phyloP scores from a whole-genome alignment of 192 early-diverging fungal genomes.

The Coemansia sp. region DNA sequence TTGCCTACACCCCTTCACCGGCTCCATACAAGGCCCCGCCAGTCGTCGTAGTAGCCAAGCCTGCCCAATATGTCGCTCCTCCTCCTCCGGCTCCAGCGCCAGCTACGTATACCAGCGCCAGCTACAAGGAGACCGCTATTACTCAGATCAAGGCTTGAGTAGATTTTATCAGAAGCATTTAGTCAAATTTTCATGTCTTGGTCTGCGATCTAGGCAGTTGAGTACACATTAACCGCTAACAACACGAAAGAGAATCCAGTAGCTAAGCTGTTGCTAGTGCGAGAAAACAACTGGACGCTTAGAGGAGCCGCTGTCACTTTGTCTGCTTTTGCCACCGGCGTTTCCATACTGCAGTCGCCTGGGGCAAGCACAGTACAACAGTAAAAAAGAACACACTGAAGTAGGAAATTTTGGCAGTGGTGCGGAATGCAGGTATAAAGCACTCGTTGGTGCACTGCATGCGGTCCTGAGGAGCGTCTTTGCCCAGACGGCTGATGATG shows the following conservation, averaged over 20 bases:
- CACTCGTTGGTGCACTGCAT: conserved; percentile 35
- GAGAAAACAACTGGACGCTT: conserved; percentile 30
- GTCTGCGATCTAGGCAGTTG: background rate
- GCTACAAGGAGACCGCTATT: conserved; percentile 13
- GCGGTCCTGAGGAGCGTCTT: conserved; percentile 8
- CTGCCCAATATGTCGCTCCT: background rate
- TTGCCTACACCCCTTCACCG: conserved; percentile 11
- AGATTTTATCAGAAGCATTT: background rate
- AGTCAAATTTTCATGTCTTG: background rate
- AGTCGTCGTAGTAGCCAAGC: background rate
- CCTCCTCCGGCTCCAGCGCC: conserved; percentile 4
- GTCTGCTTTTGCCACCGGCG: conserved; percentile 2
- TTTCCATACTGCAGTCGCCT: conserved; percentile 10
- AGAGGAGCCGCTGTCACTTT: background rate
- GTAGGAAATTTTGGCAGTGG: conserved; percentile 27
- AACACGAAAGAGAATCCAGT: conserved; percentile 31
- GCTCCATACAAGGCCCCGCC: conserved; percentile 13
- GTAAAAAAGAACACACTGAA: conserved; percentile 37
- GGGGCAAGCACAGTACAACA: conserved; percentile 30
- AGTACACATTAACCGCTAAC: background rate
- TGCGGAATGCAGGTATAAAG: conserved; percentile 44
- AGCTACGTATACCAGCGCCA: conserved; percentile 1
- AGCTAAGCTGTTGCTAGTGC: conserved; percentile 41
- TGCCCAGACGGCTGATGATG: conserved; percentile 17
- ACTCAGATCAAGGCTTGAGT: conserved; percentile 18